Evolutionary conservation across 306 rosid species (phyloP), one percentile per base, ranked within the genome.

Genomic region (Vigna unguiculata): DNA sequence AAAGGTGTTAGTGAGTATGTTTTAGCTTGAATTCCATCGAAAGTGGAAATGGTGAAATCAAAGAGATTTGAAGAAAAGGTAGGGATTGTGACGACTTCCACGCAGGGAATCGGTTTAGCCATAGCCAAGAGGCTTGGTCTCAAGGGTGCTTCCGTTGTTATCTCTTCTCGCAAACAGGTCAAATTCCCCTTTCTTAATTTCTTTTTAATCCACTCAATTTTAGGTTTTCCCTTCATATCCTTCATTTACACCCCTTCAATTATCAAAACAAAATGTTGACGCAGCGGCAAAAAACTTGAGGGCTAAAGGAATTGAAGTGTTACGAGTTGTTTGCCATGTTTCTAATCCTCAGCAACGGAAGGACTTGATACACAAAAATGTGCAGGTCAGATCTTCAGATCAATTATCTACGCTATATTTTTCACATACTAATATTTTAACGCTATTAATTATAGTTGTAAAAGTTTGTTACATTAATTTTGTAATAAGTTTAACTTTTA

Each of bases 91-190:
- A 92, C 99, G 1, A 97, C 99, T 63, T 95, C 97, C 0, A 92
- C 99, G 30, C 99, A 92, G 84, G 97, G 99, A 46, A 95, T 95
- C 51, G 99, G 99, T 65, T 92, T 92, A 48, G 25, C 76, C 65
- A 95, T 95, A 34, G 97, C 96, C 22, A 85, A 88, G 83, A 94
- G 99, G 38, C 93, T 95, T 53, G 99, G 93, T n/a, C 81, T 90
- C 25, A 97, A 95, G 83, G 97, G 99, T 52, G 99, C 97, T 19
- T 85, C 92, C 48, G 88, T 95, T 25, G 97, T 95, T 11, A 65
- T 95, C 79, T 95, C 99, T 62, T 95, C 99, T 43, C 99, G 99
- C 69, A 87, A 34, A 74, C 97, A 92, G 96, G 98, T 91, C 41
- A 19, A 0, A 40, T 40, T 40, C 12, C 45, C 45, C 2, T 8